Evolutionary conservation across 352 stramenopile genomes (phyloP).

Genomic region (Phytophthora sojae): DNA sequence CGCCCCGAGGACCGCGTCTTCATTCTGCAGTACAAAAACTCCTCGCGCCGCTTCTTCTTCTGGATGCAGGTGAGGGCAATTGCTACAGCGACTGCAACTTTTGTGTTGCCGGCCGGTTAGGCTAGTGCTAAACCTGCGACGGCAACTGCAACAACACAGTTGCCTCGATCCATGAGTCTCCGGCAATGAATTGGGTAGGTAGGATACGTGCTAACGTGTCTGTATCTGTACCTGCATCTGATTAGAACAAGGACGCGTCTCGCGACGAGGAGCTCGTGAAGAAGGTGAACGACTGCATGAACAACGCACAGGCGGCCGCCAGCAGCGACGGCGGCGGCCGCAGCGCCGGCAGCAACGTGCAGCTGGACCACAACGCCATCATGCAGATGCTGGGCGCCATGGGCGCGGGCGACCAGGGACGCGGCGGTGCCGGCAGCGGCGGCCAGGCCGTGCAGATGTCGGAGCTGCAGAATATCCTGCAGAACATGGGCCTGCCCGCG

Average conservation of each 20-base stretch:
- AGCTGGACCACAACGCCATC: conserved; percentile 91
- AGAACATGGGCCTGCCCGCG: conserved; percentile 88
- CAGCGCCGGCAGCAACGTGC: conserved; percentile 61
- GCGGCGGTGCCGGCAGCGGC: conserved; percentile 43
- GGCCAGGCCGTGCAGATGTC: conserved; percentile 81
- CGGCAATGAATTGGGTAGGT: no score
- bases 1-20: conserved; percentile 88
- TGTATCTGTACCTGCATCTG: background rate
- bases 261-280: conserved; percentile 89
- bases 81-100: background rate
- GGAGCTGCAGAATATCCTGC: conserved; percentile 88
- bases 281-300: conserved; percentile 92
- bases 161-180: background rate
- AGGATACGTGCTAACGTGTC: background rate
- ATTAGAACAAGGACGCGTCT: conserved; percentile 86
- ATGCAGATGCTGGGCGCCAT: conserved; percentile 93
- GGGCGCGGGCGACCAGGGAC: conserved; percentile 73
- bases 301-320: conserved; percentile 71
- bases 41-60: conserved; percentile 93
- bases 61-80: conserved; percentile 90
- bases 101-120: no score
- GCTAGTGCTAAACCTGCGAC: no score
- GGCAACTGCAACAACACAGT: background rate
- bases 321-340: conserved; percentile 33
- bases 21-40: conserved; percentile 94